These are phyloP conservation scores for Recurvomyces mirabilis DNA, from an alignment of 495 filamentous ascomycete species.

Conservation along the genomic window DNA sequence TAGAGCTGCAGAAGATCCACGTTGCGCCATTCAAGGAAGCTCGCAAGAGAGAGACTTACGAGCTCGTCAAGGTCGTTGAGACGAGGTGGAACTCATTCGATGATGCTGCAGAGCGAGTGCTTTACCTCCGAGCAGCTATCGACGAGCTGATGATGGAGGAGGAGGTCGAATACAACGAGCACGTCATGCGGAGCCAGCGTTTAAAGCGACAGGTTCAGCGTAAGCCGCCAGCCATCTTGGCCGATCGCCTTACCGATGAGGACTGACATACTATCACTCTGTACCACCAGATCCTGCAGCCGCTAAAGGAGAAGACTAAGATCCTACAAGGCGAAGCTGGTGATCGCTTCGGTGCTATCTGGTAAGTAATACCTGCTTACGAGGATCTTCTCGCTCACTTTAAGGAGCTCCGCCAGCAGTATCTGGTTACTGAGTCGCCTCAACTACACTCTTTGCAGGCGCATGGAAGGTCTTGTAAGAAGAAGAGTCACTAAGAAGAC, in stretches of 20 bases:
- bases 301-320: constrained; percentile 7
- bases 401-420: constrained; percentile 1
- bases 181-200: background rate
- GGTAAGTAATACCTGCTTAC: constrained; percentile 1
- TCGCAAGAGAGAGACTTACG: constrained; percentile 8
- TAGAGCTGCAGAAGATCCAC: background rate
- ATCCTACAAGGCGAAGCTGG: constrained; percentile 11
- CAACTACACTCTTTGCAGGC: too few relatives aligned
- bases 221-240: constrained; percentile 4
- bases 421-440: constrained; percentile 3
- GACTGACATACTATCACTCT: constrained; percentile 9
- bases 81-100: constrained; percentile 15
- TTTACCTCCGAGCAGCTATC: constrained; percentile 13
- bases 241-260: constrained; percentile 1
- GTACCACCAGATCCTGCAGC: constrained; percentile 10
- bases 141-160: constrained; percentile 3
- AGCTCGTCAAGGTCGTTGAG: constrained; percentile 6
- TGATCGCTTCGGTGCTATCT: constrained; percentile 2
- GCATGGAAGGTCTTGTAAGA: too few relatives aligned
- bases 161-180: background rate
- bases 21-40: constrained; percentile 1
- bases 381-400: constrained; percentile 5
- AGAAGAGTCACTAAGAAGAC: too few relatives aligned
- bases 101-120: constrained; percentile 6
- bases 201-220: background rate